Conservation (phyloP, 306 rosid genomes). For the Pterocarpus macrocarpus region DNA sequence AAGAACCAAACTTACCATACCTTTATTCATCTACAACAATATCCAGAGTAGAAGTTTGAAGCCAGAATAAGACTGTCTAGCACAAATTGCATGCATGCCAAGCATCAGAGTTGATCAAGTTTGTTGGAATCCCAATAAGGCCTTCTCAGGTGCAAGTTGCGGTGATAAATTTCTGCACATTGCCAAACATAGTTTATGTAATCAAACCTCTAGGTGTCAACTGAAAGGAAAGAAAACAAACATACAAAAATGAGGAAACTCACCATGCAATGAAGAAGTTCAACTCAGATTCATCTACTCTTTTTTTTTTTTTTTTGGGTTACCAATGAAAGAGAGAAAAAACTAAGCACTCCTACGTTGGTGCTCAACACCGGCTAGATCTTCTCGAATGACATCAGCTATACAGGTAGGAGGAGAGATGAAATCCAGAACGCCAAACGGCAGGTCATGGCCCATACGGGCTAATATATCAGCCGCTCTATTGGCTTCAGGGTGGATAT, state of each 20-base stretch:
- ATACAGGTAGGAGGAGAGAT: background rate
- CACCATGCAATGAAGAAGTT: background rate
- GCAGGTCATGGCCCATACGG: background rate
- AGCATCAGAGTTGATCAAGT: conserved; percentile 1
- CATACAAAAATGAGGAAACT: background rate
- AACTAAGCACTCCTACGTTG: background rate
- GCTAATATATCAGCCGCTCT: background rate
- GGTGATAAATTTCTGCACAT: background rate
- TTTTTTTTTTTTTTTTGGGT: too few species aligned
- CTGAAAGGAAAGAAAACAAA: background rate
- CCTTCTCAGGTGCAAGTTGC: background rate
- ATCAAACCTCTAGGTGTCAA: background rate
- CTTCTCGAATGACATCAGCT: background rate
- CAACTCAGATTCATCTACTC: background rate
- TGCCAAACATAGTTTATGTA: background rate
- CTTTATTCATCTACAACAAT: background rate
- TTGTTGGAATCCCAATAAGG: background rate
- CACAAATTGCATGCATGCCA: background rate
- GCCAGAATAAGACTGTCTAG: background rate
- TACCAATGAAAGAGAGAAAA: too few species aligned
- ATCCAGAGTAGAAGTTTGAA: background rate
- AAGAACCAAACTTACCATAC: conserved; percentile 7
- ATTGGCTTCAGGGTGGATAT: background rate
- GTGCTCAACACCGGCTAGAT: too few species aligned
- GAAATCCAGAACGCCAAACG: background rate